These are phyloP conservation scores for Aspergillus transmontanensis DNA, from an alignment of 2,329 filamentous ascomycete genomes.

Conservation along the genomic window DNA sequence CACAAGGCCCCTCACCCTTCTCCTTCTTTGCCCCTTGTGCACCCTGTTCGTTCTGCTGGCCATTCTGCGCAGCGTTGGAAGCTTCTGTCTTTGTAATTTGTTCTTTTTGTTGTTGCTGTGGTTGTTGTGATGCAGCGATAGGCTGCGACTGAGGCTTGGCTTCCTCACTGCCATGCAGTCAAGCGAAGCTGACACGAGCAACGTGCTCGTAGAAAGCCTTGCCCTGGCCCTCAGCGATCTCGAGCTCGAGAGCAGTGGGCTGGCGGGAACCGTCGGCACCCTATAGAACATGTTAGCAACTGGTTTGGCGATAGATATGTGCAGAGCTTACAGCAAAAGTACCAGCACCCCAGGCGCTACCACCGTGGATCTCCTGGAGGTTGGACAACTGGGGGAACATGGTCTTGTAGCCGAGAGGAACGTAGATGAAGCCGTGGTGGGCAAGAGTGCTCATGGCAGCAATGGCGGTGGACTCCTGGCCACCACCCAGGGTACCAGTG, in stretches of 20 bases:
- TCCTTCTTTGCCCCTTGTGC: slow-evolving; percentile 46
- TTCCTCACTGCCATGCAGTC: slow-evolving; percentile 70
- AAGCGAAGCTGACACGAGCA: slow-evolving; percentile 69
- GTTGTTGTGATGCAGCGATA: slow-evolving; percentile 25
- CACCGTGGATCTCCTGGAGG: slow-evolving; percentile 79
- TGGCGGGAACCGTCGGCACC: slow-evolving; percentile 78
- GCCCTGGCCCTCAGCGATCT: slow-evolving; percentile 80
- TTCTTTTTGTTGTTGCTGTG: slow-evolving; percentile 20
- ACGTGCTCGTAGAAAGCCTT: slow-evolving; percentile 79
- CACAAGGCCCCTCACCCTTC: slow-evolving; percentile 68
- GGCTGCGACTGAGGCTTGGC: slow-evolving; percentile 32
- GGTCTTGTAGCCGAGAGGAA: slow-evolving; percentile 91
- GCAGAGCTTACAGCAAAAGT: slow-evolving; percentile 69
- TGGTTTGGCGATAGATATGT: too few species aligned
- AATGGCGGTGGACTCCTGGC: slow-evolving; percentile 87
- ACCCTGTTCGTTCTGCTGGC: slow-evolving; percentile 31
- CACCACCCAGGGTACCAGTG: slow-evolving; percentile 81
- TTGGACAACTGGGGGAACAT: slow-evolving; percentile 71
- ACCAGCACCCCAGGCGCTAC: slow-evolving; percentile 89
- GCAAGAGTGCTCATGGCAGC: slow-evolving; percentile 79
- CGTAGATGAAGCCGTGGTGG: slow-evolving; percentile 94
- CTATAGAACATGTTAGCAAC: slow-evolving; percentile 30
- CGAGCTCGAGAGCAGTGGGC: slow-evolving; percentile 73
- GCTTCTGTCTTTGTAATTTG: slow-evolving; percentile 17
- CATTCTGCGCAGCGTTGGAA: slow-evolving; percentile 22